These are phyloP conservation scores for Massarina eburnea DNA, from an alignment of 2,329 filamentous ascomycete genomes.

Conservation along the genomic window DNA sequence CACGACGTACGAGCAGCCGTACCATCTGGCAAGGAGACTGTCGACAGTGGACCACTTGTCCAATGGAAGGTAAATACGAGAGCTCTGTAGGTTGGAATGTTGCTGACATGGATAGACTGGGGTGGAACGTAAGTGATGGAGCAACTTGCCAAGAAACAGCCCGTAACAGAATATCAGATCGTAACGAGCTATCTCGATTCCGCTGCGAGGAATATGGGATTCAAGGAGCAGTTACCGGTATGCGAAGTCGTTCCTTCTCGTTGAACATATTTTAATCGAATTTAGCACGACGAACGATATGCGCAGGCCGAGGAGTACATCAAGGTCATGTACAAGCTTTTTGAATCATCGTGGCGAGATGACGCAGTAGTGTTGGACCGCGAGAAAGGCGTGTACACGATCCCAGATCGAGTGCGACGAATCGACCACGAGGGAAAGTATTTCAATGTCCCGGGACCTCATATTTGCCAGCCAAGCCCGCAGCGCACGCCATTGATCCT, in stretches of 20 bases:
- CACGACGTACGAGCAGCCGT: constrained; percentile 70
- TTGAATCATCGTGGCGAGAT: constrained; percentile 67
- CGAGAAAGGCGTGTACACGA: constrained; percentile 61
- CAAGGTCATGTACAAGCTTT: constrained; percentile 68
- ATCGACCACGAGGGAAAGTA: constrained; percentile 72
- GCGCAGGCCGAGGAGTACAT: constrained; percentile 70
- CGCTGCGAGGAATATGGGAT: constrained; percentile 65
- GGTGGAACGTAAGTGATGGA: constrained; percentile 11
- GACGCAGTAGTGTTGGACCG: constrained; percentile 66
- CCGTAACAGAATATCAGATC: constrained; percentile 46
- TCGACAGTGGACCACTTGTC: constrained; percentile 69
- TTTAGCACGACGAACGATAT: constrained; percentile 67
- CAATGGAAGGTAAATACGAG: constrained; percentile 56
- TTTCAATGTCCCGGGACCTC: constrained; percentile 64
- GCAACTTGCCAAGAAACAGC: not conserved
- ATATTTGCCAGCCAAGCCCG: constrained; percentile 64
- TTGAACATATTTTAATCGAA: constrained; percentile 49
- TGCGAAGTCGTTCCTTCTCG: constrained; percentile 60
- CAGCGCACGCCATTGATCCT: constrained; percentile 70
- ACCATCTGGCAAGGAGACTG: constrained; percentile 65
- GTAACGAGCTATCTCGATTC: constrained; percentile 70
- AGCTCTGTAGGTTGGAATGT: constrained; percentile 8
- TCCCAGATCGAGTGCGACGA: constrained; percentile 59
- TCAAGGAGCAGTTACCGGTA: constrained; percentile 59
- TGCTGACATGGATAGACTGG: constrained; percentile 5